phyloP scores from a whole-genome alignment of 805 yeast species.

The Sugiyamaella floridensis region DNA sequence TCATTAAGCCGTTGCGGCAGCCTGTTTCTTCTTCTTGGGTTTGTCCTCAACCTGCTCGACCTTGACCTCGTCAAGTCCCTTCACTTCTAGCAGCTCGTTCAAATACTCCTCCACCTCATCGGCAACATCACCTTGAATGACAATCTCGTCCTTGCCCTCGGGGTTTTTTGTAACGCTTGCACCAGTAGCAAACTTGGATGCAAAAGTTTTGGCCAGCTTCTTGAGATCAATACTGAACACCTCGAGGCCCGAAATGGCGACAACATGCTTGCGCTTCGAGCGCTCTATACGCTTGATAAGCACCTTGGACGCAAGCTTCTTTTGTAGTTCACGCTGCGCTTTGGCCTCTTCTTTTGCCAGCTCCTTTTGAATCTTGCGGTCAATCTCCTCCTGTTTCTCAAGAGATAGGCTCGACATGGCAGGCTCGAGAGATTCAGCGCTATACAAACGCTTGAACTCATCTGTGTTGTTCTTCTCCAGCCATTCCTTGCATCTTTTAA shows the following conservation, averaged over 20 bases:
- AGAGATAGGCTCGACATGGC: slow-evolving; percentile 43
- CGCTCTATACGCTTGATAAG: slow-evolving; percentile 81
- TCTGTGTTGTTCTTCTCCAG: slow-evolving; percentile 52
- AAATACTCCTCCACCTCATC: slow-evolving; percentile 82
- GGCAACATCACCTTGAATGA: slow-evolving; percentile 91
- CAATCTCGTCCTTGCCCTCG: slow-evolving; percentile 86
- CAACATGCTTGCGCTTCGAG: slow-evolving; percentile 80
- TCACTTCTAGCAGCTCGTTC: slow-evolving; percentile 62
- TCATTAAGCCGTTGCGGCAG: neutral
- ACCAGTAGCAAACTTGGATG: slow-evolving; percentile 93
- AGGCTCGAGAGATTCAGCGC: slow-evolving; percentile 45
- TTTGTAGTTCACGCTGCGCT: slow-evolving; percentile 75
- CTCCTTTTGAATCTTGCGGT: slow-evolving; percentile 73
- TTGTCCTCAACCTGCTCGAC: slow-evolving; percentile 85
- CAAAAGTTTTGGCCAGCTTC: slow-evolving; percentile 84
- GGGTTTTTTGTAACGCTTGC: slow-evolving; percentile 84
- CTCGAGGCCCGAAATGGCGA: slow-evolving; percentile 81
- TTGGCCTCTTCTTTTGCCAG: slow-evolving; percentile 65
- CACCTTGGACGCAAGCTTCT: slow-evolving; percentile 73
- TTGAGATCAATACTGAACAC: slow-evolving; percentile 84
- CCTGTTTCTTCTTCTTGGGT: slow-evolving; percentile 54
- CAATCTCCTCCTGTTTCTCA: slow-evolving; percentile 77
- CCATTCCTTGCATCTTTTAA: slow-evolving; percentile 83
- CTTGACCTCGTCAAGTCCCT: slow-evolving; percentile 76
- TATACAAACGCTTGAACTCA: slow-evolving; percentile 53